Evolutionary conservation across 1,284 basidiomycete genomes (phyloP), one percentile per base, ranked within the genome.

Genomic region (Papiliotrema laurentii): DNA sequence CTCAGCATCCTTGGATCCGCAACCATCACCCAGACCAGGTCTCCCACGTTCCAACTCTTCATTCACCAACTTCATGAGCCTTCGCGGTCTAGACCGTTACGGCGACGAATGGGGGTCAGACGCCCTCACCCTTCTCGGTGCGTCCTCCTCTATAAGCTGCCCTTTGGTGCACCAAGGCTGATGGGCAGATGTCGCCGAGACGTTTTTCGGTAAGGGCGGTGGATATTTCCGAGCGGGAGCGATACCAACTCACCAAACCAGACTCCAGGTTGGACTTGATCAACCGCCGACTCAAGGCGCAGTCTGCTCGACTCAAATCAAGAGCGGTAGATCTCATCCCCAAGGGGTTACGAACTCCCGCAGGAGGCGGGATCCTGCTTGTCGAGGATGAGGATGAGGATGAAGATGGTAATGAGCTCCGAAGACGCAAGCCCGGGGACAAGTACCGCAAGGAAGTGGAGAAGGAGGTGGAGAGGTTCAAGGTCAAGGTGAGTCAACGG

Each of bases 201-300:
- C 72, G 0, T 74, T 72, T 54, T 74, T 74, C 31, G 72, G 68
- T 69, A 40, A 33, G 64, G 46, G n/a, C 40, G 18, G 3, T 40
- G 6, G 19, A 19, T 37, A 21, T 34, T 31, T 47, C 16, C 25
- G 35, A 25, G 24, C 28, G 27, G 11, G 30, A 25, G 7, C 16
- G 14, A 34, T 5, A 28, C 3, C 5, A 28, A 42, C 46, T 35
- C 24, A 31, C 26, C n/a, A n/a, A n/a, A 11, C 5, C 49, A 72
- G 89, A 94, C 73, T 90, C 91, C 2, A 84, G 88, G 56, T 77
- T 96, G 54, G 92, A 96, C 71, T 80, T 96, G 1, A 76, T 93
- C 31, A 89, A 94, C 65, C 83, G 92, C 33, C 83, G 83, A 49
- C 80, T 93, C 28, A 85, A 89, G 71, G 89, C 87, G 50, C 89